A percentile compares a stretch with the other conserved stretches of the same genome.
phyloP scores from a whole-genome alignment of 192 early-diverging fungal species.

The Coemansia sp. region DNA sequence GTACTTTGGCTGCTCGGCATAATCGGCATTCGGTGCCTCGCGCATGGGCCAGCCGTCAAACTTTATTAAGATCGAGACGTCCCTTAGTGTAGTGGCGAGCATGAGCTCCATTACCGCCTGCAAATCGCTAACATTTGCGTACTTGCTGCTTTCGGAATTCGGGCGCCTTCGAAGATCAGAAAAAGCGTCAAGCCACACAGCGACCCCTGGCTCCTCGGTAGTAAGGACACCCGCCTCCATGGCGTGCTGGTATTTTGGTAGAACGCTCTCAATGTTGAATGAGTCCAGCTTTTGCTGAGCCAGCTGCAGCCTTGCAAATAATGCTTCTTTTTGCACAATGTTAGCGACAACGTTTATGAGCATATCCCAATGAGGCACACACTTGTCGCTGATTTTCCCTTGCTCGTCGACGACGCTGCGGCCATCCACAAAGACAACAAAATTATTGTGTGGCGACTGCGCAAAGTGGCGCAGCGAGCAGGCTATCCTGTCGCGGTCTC shows the following conservation, averaged over 20 bases:
- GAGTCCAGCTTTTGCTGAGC: constrained; percentile 57
- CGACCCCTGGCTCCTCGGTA: constrained; percentile 11
- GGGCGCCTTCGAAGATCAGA: constrained; percentile 8
- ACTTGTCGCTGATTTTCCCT: constrained; percentile 1
- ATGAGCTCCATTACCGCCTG: constrained; percentile 65
- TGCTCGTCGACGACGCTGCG: not conserved
- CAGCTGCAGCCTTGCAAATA: constrained; percentile 47
- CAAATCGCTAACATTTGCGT: constrained; percentile 7
- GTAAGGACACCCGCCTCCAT: constrained; percentile 19
- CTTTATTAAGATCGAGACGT: constrained; percentile 66
- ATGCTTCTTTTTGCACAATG: constrained; percentile 45
- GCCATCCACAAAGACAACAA: constrained; percentile 52
- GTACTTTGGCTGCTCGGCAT: not conserved
- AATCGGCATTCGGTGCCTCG: not conserved
- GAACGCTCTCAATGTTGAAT: constrained; percentile 58
- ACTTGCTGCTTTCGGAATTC: not conserved
- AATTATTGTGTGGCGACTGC: constrained; percentile 31
- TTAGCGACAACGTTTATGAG: constrained; percentile 29
- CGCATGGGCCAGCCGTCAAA: constrained; percentile 16
- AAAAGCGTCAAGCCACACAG: constrained; percentile 32
- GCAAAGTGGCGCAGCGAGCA: constrained; percentile 34
- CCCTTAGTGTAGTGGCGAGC: constrained; percentile 71
- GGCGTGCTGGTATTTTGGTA: constrained; percentile 26
- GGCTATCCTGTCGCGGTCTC: constrained; percentile 15
- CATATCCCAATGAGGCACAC: constrained; percentile 13